phyloP scores from a whole-genome alignment of 2,329 filamentous ascomycete genomes.

The Alternaria brassicicola region DNA sequence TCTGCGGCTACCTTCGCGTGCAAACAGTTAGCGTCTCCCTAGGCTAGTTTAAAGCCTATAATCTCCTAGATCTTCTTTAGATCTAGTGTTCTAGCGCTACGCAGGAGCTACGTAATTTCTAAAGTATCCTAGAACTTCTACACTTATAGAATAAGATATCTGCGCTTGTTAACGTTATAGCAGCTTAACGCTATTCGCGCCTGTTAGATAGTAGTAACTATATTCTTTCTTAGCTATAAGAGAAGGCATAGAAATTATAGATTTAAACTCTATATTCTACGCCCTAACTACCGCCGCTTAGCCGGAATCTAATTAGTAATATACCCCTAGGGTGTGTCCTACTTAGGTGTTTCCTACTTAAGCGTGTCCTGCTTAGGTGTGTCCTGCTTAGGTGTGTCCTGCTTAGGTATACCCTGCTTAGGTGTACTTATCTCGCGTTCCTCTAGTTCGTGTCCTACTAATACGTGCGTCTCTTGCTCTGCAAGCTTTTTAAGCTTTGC shows the following conservation, averaged over 20 bases:
- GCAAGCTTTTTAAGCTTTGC: not conserved
- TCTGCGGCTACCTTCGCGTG: not conserved
- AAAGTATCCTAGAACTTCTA: not conserved
- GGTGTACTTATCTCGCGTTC: not conserved
- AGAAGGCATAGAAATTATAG: not conserved
- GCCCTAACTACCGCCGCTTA: not conserved
- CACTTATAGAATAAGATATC: slow-evolving; percentile 10
- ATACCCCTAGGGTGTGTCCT: too few species aligned
- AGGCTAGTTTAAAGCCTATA: slow-evolving; percentile 5
- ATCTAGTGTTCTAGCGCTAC: too few species aligned
- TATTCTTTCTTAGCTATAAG: slow-evolving; percentile 6
- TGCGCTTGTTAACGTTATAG: not conserved
- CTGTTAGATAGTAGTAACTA: slow-evolving; percentile 4
- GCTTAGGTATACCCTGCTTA: not conserved
- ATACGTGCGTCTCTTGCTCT: not conserved
- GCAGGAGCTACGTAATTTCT: slow-evolving; percentile 4
- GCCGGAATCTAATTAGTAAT: not conserved
- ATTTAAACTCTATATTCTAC: slow-evolving; percentile 16
- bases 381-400: not conserved
- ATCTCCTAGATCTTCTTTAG: too few species aligned
- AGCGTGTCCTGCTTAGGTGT: not conserved
- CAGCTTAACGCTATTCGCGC: not conserved
- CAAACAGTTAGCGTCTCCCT: not conserved
- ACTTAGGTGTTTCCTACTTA: not conserved
- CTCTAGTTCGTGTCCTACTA: not conserved